Base-by-base conservation (phyloP, 441 rosid species). In the Lepidium campestre region DNA sequence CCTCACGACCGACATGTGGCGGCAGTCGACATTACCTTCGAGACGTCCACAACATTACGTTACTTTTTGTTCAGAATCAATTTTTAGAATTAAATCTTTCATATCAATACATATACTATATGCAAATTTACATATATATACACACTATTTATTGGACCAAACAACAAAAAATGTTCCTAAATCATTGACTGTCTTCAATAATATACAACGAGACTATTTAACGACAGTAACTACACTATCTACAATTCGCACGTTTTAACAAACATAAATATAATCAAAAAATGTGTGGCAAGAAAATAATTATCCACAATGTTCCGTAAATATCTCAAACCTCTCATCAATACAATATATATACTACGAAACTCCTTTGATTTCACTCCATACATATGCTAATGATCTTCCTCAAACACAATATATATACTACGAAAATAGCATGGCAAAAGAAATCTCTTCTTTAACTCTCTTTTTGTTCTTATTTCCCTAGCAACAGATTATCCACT, bases 401-500 rank as follows among this genome's bases (percentile, higher is more conserved):
- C 25, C 19, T 13, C 18, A n/a, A 39, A 37, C 53, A 40, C 40
- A 50, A 13, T 53, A n/a, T n/a, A n/a, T n/a, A n/a, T 62, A 61
- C 32, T 42, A 34, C 19, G 45, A 61, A 35, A 42, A 42, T 31
- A 59, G 55, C 67, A 70, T 70, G 74, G 62, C 68, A 17, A 61
- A 69, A 23, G 1, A 15, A 17, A 23, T 40, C 10, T 52, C 10
- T 41, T 10, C 1, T 18, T 10, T 32, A 52, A 23, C 27, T 25
- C 13, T 53, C 23, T 7, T 52, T 61, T 12, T 44, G 40, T 35
- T 37, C 10, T 18, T 70, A 27, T 11, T 60, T 11, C 48, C 18
- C 57, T 68, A 31, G 76, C 67, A 46, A 56, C 25, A 8, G 59
- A 47, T 55, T 56, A 64, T 39, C 91, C 93, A 22, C 86, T 92